A percentile compares a stretch with the other conserved stretches of the same genome.
These are phyloP conservation scores for Tricholoma sp. DNA, from an alignment of 768 basidiomycete genomes.

Conservation along the genomic window DNA sequence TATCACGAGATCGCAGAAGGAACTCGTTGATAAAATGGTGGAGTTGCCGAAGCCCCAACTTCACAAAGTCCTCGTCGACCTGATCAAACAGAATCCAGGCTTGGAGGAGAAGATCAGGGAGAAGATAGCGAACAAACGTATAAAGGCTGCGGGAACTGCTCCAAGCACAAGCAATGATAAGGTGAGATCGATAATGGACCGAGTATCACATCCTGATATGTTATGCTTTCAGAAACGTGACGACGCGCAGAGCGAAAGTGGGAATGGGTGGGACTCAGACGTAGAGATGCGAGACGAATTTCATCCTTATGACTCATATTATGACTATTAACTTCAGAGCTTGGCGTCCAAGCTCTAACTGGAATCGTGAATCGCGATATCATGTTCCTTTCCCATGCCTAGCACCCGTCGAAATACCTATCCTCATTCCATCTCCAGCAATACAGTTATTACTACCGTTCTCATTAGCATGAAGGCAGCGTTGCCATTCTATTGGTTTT, in stretches of 20 bases:
- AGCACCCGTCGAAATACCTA: too few species aligned
- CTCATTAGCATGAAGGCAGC: too few species aligned
- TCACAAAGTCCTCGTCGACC: background rate
- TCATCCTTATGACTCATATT: background rate
- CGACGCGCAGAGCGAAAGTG: background rate
- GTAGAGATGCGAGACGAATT: background rate
- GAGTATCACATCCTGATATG: background rate
- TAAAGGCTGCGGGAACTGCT: background rate
- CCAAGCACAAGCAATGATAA: background rate
- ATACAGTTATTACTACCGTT: too few species aligned
- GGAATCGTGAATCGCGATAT: too few species aligned
- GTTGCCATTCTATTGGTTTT: too few species aligned
- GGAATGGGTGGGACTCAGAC: background rate
- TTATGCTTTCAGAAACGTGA: background rate
- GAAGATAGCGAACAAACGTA: background rate
- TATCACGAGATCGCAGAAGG: background rate
- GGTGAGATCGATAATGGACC: background rate
- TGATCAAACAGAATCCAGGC: background rate
- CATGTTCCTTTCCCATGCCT: too few species aligned
- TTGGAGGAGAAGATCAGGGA: background rate
- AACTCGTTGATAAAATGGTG: background rate
- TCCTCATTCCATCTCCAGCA: too few species aligned
- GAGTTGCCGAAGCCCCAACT: background rate
- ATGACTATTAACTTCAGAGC: background rate
- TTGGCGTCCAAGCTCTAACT: too few species aligned